phyloP scores from a whole-genome alignment of 2,329 filamentous ascomycete species.

The Clarireedia hainanense region DNA sequence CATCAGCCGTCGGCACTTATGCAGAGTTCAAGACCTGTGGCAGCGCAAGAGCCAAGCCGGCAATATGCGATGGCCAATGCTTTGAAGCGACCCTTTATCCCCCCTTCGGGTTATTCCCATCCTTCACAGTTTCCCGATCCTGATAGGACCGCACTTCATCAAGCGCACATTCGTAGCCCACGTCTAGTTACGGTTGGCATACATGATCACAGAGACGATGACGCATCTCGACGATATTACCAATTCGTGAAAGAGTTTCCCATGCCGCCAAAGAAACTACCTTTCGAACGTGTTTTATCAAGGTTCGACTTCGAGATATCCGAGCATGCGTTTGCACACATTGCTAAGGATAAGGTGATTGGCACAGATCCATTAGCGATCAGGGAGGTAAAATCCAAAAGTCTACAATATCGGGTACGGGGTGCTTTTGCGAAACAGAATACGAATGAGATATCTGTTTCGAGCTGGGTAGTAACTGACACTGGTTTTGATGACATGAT shows the following conservation, averaged over 20 bases:
- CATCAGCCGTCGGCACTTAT: not conserved
- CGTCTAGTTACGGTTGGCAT: conserved; percentile 27
- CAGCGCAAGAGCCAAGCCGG: conserved; percentile 29
- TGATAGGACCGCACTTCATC: conserved; percentile 44
- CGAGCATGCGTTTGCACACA: conserved; percentile 12
- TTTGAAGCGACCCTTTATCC: conserved; percentile 29
- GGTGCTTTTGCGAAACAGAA: conserved; percentile 41
- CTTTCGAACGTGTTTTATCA: conserved; percentile 24
- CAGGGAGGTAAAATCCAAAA: conserved; percentile 39
- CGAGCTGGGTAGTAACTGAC: conserved; percentile 54
- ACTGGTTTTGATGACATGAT: conserved; percentile 65
- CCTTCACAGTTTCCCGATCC: conserved; percentile 38
- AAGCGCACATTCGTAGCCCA: conserved; percentile 49
- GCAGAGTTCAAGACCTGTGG: not conserved
- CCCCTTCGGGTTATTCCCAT: conserved; percentile 27
- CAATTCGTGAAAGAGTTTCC: conserved; percentile 48
- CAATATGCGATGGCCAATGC: conserved; percentile 11
- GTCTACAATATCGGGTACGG: conserved; percentile 59
- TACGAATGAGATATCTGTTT: conserved; percentile 28
- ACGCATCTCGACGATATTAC: conserved; percentile 34
- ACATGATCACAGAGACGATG: conserved; percentile 20
- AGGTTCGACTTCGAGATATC: conserved; percentile 31
- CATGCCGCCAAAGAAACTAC: conserved; percentile 35
- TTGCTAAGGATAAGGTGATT: conserved; percentile 20
- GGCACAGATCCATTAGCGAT: conserved; percentile 22